Evolutionary conservation across 2,329 filamentous ascomycete species (phyloP), one percentile per base, ranked within the genome.

Genomic region (Ceratocystis cubensis): DNA sequence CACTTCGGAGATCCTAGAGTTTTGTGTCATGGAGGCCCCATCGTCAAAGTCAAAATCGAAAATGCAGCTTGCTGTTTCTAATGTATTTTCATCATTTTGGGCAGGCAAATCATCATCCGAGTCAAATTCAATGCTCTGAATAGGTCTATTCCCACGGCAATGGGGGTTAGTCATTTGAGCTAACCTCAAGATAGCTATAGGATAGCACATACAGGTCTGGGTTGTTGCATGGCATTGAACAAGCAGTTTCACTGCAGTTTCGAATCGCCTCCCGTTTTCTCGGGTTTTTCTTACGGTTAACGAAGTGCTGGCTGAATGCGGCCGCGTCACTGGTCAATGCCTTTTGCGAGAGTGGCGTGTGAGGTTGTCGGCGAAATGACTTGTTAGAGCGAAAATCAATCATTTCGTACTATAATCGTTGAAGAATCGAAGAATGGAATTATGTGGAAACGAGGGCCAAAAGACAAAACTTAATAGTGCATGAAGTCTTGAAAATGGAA

Each of bases 11-110:
- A 6, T 37, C 4, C 33, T 30, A 5, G 56, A 8, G 1, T 33
- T 50, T 22, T 56, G 63, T 8, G 28, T n/a, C 4, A 37, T n/a
- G 7, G 45, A 64, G 46, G 33, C n/a, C 17, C 57, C 56, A 8
- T 65, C 53, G 30, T 65, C 64, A 37, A 65, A 65, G n/a, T 61
- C 64, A 61, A 65, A 65, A 48, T 65, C 64, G 22, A 65, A 65
- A n/a, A 65, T 61, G 3, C 28, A 56, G 17, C 56, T 22, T 3
- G 45, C 15, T 20, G 33, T 53, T 17, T 65, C 64, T 5, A 57
- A 57, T 2, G 28, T 53, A 28, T n/a, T 41, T 33, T 17, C 28
- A 22, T 61, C 15, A 22, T 5, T 5, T 37, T 37, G 5, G 15
- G 17, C n/a, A 17, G 3, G 45, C 28, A 50, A 15, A 20, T 25